A percentile compares a stretch with the other conserved stretches of the same genome.
phyloP scores from a whole-genome alignment of 2,329 filamentous ascomycete genomes.

The Fusarium nisikadoi region DNA sequence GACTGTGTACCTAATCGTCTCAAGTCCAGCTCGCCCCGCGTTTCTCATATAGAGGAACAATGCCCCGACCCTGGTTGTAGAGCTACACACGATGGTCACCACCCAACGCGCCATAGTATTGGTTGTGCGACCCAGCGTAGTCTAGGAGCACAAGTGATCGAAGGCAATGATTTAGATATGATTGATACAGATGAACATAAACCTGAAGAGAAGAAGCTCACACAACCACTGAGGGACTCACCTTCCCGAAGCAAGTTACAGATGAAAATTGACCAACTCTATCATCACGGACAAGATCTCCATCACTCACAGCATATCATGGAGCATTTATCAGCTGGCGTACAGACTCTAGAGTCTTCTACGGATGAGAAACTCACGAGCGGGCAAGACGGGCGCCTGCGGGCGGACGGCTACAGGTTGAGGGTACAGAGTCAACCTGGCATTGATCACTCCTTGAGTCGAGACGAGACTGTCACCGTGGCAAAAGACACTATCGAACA shows the following conservation, averaged over 20 bases:
- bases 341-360: constrained; percentile 3
- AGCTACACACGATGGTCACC: constrained; percentile 42
- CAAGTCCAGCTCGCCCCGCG: constrained; percentile 15
- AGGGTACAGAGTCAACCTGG: not conserved
- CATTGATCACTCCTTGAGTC: constrained; percentile 23
- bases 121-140: constrained; percentile 42
- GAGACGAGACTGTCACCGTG: constrained; percentile 18
- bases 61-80: constrained; percentile 46
- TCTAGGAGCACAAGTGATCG: not conserved
- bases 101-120: constrained; percentile 48
- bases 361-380: constrained; percentile 1
- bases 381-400: constrained; percentile 4
- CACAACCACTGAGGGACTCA: not conserved
- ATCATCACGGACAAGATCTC: constrained; percentile 50
- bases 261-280: constrained; percentile 46
- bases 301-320: constrained; percentile 49
- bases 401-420: not conserved
- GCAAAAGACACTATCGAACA: constrained; percentile 15
- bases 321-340: constrained; percentile 47
- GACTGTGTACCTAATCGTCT: constrained; percentile 46
- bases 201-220: constrained; percentile 4
- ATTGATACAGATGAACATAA: constrained; percentile 12
- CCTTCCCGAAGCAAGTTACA: constrained; percentile 24
- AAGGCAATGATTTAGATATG: constrained; percentile 9
- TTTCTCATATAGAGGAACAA: constrained; percentile 23